Evolutionary conservation across 257 asterid species (phyloP).

Genomic region (Rehmannia glutinosa): DNA sequence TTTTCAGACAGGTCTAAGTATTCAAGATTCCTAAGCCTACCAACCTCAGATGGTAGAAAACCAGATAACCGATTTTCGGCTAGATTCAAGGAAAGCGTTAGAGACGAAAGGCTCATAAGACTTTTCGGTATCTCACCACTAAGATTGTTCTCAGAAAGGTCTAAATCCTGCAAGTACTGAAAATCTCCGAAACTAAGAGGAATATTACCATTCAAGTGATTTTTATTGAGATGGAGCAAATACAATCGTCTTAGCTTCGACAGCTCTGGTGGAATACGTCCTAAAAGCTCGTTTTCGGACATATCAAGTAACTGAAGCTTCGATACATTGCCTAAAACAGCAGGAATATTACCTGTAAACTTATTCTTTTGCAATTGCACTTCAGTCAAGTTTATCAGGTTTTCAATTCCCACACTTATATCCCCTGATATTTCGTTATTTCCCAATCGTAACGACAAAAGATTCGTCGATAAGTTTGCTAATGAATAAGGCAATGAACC

Average conservation of each 20-base stretch:
- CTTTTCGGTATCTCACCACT: slow-evolving; percentile 11
- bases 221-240: slow-evolving; percentile 3
- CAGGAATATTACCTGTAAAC: slow-evolving; percentile 16
- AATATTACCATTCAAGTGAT: slow-evolving; percentile 13
- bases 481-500: slow-evolving; percentile 23
- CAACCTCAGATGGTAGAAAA: slow-evolving; percentile 14
- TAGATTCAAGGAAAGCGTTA: slow-evolving; percentile 9
- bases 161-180: slow-evolving; percentile 5
- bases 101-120: slow-evolving; percentile 9
- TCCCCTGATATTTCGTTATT: slow-evolving; percentile 2
- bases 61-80: slow-evolving; percentile 10
- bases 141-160: slow-evolving; percentile 17
- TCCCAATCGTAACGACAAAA: slow-evolving; percentile 5
- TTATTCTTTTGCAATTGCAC: slow-evolving; percentile 13
- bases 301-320: slow-evolving; percentile 20
- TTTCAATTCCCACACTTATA: slow-evolving; percentile 8
- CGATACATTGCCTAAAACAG: slow-evolving; percentile 4
- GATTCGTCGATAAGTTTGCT: slow-evolving; percentile 16
- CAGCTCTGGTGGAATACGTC: slow-evolving; percentile 12
- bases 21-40: not conserved
- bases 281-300: slow-evolving; percentile 17
- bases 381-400: slow-evolving; percentile 14
- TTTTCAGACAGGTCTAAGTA: slow-evolving; percentile 11
- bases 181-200: slow-evolving; percentile 15
- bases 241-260: not conserved